Conservation (phyloP, 139 green algal genomes). For the Closterium sp. region DNA sequence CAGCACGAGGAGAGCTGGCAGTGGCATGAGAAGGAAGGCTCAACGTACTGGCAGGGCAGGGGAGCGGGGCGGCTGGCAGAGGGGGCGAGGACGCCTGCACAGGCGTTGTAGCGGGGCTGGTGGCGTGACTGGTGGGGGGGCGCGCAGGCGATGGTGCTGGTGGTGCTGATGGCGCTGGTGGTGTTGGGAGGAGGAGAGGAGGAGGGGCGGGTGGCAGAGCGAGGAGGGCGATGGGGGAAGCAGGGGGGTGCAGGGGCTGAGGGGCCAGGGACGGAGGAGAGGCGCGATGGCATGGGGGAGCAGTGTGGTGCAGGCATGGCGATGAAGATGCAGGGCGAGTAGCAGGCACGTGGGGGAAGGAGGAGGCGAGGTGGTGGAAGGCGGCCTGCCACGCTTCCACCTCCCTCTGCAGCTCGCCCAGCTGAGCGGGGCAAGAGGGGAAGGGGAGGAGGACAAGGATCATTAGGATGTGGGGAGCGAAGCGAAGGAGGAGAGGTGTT, state of each 20-base stretch:
- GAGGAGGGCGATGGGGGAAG: not conserved
- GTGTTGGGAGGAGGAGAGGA: not conserved
- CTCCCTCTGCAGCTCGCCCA: not conserved
- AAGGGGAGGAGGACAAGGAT: not conserved
- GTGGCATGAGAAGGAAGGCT: not conserved
- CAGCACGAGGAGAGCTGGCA: not conserved
- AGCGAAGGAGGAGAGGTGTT: not conserved
- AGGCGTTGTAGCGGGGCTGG: not conserved
- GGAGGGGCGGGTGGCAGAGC: not conserved
- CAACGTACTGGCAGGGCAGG: not conserved
- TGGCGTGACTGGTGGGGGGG: not conserved
- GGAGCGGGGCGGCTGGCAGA: not conserved
- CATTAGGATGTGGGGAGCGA: not conserved
- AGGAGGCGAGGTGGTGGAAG: not conserved
- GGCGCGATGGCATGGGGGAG: not conserved
- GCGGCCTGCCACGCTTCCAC: not conserved
- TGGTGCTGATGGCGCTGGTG: too few relatives aligned
- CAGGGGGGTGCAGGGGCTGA: not conserved
- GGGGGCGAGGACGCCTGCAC: not conserved
- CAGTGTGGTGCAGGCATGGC: not conserved
- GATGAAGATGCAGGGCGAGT: not conserved
- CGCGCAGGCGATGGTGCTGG: not conserved
- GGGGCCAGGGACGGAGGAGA: not conserved
- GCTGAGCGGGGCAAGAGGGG: not conserved
- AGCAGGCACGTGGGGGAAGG: not conserved